Evolutionary conservation across 148 eudicot species (phyloP), one percentile per base, ranked within the genome.

Genomic region (Nepenthes gracilis): DNA sequence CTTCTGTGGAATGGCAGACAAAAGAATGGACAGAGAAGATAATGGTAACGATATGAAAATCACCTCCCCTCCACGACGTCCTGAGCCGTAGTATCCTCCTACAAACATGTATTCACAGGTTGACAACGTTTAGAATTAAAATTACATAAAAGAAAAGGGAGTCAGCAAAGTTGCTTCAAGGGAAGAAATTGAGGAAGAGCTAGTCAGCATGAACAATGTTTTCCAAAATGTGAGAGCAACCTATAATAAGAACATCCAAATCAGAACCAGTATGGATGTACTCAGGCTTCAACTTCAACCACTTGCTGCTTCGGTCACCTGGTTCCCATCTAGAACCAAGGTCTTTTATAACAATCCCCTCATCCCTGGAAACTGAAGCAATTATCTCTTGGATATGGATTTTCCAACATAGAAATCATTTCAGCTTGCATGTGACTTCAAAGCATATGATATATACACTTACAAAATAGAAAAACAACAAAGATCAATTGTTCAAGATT

Each of bases 51-150:
- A 4, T 11, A 12, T 3, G 65, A 50, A 67, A 34, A 57, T 70
- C 61, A 93, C 85, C 81, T 86, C 87, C 35, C 99, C 99, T 61
- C 99, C 99, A 67, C 71, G 89, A 49, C 96, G 96, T 58, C 99
- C 99, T 64, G 99, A 76, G 55, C 99, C 99, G 67, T 93, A 93
- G 65, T 93, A 93, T 58, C 99, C 99, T 43, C 99, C 98, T 85
- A 73, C 35, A 47, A 35, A 57, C 6, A 61, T 58, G 60, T 12
- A 53, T 5, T 15, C 32, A 52, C 47, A 65, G 23, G 36, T 70
- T 59, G 35, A 12, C 53, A 49, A 5, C 6, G 8, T 45, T 45
- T 2, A 15, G 8, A 57, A 36, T 53, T 45, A 57, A 54, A 69
- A 43, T 33, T 59, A 33, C 8, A 52, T 32, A 10, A 15, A 35